These are phyloP conservation scores for Sporothrix schenckii DNA, from an alignment of 2,329 filamentous ascomycete genomes.

Conservation along the genomic window DNA sequence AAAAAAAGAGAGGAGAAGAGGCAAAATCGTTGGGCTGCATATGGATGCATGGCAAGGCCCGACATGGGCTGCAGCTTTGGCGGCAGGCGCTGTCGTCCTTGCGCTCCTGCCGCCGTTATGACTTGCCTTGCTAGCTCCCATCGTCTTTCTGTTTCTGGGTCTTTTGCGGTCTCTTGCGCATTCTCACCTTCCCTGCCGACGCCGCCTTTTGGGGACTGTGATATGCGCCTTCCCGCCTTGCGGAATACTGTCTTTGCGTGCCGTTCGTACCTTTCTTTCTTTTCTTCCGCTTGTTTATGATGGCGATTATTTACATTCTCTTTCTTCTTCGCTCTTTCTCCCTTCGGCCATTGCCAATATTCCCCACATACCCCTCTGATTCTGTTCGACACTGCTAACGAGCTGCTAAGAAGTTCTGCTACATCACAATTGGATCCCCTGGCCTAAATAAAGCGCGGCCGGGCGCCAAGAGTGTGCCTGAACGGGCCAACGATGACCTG, in stretches of 20 bases:
- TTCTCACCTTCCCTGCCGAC: constrained; percentile 4
- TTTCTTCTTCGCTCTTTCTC: not conserved
- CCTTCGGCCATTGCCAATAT: not conserved
- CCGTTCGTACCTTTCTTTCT: not conserved
- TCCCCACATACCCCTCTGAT: not conserved
- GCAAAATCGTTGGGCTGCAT: constrained; percentile 24
- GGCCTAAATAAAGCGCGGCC: constrained; percentile 11
- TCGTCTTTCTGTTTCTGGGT: not conserved
- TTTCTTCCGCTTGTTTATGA: not conserved
- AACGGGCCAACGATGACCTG: not conserved
- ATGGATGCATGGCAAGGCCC: not conserved
- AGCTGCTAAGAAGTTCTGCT: constrained; percentile 16
- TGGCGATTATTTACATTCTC: constrained; percentile 12
- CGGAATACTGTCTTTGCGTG: not conserved
- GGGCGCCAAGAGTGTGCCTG: constrained; percentile 12
- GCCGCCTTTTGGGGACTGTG: not conserved
- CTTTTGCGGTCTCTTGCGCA: not conserved
- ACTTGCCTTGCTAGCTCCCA: not conserved
- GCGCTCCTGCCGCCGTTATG: constrained; percentile 5
- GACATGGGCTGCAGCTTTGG: constrained; percentile 21
- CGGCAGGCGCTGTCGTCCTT: constrained; percentile 19
- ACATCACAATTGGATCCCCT: constrained; percentile 11
- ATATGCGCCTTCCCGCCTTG: constrained; percentile 5
- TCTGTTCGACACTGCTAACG: not conserved
- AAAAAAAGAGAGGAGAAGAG: not conserved